A percentile compares a stretch with the other conserved stretches of the same genome.
phyloP scores from a whole-genome alignment of 768 basidiomycete species.

The Hortiboletus flavorubellus region DNA sequence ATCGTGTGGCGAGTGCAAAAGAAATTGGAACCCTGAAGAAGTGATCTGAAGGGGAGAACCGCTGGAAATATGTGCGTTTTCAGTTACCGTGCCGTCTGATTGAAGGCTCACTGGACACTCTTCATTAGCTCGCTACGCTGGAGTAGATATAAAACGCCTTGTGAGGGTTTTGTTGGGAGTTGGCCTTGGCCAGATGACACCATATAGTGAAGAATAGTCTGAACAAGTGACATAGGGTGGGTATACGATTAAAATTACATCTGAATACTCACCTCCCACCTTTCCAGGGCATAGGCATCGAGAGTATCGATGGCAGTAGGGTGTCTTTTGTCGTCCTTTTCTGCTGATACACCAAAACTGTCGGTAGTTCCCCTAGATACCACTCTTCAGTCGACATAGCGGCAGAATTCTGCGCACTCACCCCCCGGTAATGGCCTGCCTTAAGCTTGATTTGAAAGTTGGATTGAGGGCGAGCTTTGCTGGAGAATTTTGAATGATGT shows the following conservation, averaged over 20 bases:
- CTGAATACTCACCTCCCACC: slow-evolving; percentile 74
- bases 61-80: slow-evolving; percentile 29
- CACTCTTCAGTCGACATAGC: slow-evolving; percentile 5
- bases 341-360: slow-evolving; percentile 82
- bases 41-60: slow-evolving; percentile 76
- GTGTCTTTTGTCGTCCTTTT: slow-evolving; percentile 57
- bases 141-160: slow-evolving; percentile 80
- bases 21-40: slow-evolving; percentile 92
- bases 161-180: slow-evolving; percentile 69
- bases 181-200: slow-evolving; percentile 88
- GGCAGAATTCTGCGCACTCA: slow-evolving; percentile 35
- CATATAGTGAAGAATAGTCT: slow-evolving; percentile 99
- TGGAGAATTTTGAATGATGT: slow-evolving; percentile 61
- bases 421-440: slow-evolving; percentile 89
- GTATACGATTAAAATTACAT: neutral
- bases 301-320: slow-evolving; percentile 56
- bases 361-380: slow-evolving; percentile 60
- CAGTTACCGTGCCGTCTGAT: neutral
- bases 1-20: slow-evolving; percentile 89
- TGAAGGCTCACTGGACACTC: slow-evolving; percentile 51
- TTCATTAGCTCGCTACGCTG: slow-evolving; percentile 86
- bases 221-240: neutral
- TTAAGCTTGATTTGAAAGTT: slow-evolving; percentile 74
- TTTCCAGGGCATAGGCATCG: slow-evolving; percentile 78
- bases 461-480: slow-evolving; percentile 67